phyloP scores from a whole-genome alignment of 140 eudicot species.

The Cichorium intybus region DNA sequence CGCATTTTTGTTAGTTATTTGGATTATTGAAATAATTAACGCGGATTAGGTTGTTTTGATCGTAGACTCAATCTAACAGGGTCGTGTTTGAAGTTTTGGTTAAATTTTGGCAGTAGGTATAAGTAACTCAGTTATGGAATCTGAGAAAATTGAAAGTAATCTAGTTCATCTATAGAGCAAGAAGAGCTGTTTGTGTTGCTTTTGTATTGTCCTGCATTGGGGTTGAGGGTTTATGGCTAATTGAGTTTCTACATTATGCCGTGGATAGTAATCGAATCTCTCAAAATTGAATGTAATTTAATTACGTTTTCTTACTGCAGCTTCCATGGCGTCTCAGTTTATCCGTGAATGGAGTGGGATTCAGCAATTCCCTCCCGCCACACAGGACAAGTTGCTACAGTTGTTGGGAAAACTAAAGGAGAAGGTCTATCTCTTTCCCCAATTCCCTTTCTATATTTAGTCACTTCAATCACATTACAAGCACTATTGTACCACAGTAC shows the following conservation, averaged over 20 bases:
- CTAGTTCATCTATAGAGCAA: too few relatives aligned
- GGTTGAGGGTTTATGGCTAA: too few relatives aligned
- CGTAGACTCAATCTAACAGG: background rate
- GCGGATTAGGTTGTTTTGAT: conserved; percentile 13
- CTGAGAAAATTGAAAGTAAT: background rate
- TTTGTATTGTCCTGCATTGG: too few relatives aligned
- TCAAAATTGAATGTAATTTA: too few relatives aligned
- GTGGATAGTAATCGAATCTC: too few relatives aligned
- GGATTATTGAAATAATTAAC: background rate
- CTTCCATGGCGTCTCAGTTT: conserved; percentile 32
- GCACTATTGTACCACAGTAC: background rate
- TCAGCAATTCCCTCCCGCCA: conserved; percentile 89
- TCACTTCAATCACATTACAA: background rate
- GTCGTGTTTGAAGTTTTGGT: conserved; percentile 11
- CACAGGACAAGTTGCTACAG: conserved; percentile 71
- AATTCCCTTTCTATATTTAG: background rate
- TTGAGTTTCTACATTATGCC: too few relatives aligned
- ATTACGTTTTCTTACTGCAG: conserved; percentile 16
- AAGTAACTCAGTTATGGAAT: background rate
- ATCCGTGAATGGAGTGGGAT: conserved; percentile 88
- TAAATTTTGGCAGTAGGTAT: conserved; percentile 1
- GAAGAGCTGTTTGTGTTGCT: too few relatives aligned
- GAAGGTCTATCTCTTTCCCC: conserved; percentile 44
- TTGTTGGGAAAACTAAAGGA: conserved; percentile 69
- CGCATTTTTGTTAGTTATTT: background rate